Conservation (phyloP, 306 rosid genomes). For the Vachellia pachyceras region DNA sequence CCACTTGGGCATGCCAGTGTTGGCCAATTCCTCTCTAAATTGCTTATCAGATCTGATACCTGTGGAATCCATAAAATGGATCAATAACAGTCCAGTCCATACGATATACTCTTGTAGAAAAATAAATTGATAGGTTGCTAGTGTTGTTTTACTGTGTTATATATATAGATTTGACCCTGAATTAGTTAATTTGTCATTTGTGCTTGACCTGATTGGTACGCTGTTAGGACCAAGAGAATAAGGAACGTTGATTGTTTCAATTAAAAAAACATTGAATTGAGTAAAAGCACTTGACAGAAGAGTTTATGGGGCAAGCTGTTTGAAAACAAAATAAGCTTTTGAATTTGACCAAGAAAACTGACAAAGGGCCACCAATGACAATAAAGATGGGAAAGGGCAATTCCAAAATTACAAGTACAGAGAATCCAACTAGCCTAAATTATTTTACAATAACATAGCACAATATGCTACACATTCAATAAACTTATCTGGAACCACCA, state of each 20-base stretch:
- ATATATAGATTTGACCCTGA: not conserved
- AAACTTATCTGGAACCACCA: too few relatives aligned
- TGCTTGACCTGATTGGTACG: not conserved
- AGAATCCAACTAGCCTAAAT: too few relatives aligned
- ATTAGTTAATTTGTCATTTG: not conserved
- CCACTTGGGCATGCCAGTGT: constrained; percentile 68
- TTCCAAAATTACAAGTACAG: too few relatives aligned
- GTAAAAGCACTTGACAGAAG: not conserved
- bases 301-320: not conserved
- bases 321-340: too few relatives aligned
- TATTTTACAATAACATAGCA: too few relatives aligned
- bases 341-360: too few relatives aligned
- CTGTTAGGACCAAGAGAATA: not conserved
- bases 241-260: not conserved
- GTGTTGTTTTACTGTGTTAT: not conserved
- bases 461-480: too few relatives aligned
- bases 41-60: constrained; percentile 40
- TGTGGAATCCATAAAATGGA: not conserved
- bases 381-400: too few relatives aligned
- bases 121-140: not conserved
- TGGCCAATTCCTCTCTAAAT: constrained; percentile 60
- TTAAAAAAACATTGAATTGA: not conserved
- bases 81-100: not conserved
- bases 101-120: not conserved
- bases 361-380: too few relatives aligned